Evolutionary conservation across 768 basidiomycete genomes (phyloP).

Genomic region (Leucosporidium yakuticum): DNA sequence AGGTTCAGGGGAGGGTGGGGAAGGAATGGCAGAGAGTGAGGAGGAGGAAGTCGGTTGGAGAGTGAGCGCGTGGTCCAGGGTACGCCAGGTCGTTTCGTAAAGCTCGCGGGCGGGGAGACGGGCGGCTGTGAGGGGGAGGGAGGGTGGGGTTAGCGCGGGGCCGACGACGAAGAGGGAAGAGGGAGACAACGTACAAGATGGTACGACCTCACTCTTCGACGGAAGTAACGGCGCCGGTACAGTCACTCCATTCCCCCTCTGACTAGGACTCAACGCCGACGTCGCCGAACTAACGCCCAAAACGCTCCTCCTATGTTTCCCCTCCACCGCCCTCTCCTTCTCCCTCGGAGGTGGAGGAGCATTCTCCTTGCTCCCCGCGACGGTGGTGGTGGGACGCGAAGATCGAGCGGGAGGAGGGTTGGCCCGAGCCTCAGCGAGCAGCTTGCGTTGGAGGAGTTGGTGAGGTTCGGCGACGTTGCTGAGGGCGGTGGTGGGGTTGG

Average conservation of each 20-base stretch:
- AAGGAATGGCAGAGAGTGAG: background rate
- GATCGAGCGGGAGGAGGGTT: background rate
- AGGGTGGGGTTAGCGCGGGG: too few relatives aligned
- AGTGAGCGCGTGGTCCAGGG: slow-evolving; percentile 24
- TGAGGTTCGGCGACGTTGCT: slow-evolving; percentile 9
- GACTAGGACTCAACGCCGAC: background rate
- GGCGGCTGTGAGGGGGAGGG: background rate
- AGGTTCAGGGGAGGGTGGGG: background rate
- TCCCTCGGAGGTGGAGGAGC: background rate
- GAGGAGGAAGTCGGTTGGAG: background rate
- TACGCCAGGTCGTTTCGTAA: slow-evolving; percentile 29
- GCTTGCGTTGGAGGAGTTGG: background rate
- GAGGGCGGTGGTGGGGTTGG: too few relatives aligned
- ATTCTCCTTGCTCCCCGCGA: slow-evolving; percentile 4
- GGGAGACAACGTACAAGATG: too few relatives aligned
- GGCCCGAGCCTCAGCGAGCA: background rate
- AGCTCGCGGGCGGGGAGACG: slow-evolving; percentile 16
- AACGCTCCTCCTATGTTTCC: background rate
- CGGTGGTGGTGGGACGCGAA: slow-evolving; percentile 1
- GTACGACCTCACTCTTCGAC: background rate
- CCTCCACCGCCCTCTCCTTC: background rate
- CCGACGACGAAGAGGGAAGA: too few relatives aligned
- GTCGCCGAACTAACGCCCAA: background rate
- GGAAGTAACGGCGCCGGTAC: too few relatives aligned
- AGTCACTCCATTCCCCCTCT: background rate